Evolutionary conservation across 1,284 basidiomycete genomes (phyloP), one percentile per base, ranked within the genome.

Genomic region (Lentinula novae-zelandiae): DNA sequence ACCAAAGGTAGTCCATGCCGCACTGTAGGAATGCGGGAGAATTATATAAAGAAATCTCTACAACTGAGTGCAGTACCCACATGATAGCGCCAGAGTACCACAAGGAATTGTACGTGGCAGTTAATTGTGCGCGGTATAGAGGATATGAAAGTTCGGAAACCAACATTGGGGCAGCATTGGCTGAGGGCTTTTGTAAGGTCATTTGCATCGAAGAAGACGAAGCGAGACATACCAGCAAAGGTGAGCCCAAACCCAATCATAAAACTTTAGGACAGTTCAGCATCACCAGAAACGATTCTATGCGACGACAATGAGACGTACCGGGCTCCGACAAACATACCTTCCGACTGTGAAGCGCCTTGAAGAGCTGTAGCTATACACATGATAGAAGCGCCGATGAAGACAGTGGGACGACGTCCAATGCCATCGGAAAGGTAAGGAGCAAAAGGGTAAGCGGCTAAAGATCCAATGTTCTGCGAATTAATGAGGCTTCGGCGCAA

Each of bases 251-350:
- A 90, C 57, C 91, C 91, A 66, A 93, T 88, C 63, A 92, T 74
- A 78, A 89, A 90, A 65, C 82, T 83, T 5, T 40, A 5, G 1
- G 51, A 17, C 50, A 17, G 44, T 60, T 50, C 39, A 63, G 15
- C 58, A 42, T 15, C 15, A 40, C 27, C 15, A 49, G 12, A 22
- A 40, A 54, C 36, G 9, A 8, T 10, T 53, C 8, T 57, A 57
- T 17, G 17, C 53, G 27, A 27, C 22, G 22, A 5, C 56, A 48
- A 42, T 22, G 17, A 31, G 13, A 73, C 74, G 50, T 65, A 83
- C 82, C 89, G 83, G 69, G 89, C 85, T 63, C 86, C 87, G 66
- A 93, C 90, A 76, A 93, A 94, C 88, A 92, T 91, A 66, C 83
- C 82, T 27, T 91, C 81, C 60, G 84, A 89, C 63, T 85, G 81